Percentiles rank a stretch among this genome's conserved stretches.
Evolutionary conservation across 441 rosid species (phyloP).

Genomic region (Euphorbia corollata): DNA sequence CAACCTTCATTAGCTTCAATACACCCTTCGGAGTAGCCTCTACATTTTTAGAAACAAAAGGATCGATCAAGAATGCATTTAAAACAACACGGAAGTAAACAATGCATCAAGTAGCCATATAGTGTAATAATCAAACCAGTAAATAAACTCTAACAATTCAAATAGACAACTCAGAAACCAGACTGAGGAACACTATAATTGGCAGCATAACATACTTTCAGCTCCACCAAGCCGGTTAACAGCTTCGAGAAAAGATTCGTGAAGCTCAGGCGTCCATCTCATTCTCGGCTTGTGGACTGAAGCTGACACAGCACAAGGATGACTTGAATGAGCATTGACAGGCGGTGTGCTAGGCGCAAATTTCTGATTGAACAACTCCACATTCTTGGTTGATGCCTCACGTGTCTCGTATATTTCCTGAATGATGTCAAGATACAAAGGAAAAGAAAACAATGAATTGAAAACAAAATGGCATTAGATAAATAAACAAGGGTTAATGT

Average conservation of each 20-base stretch:
- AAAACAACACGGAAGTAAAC: no score
- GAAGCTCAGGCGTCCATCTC: constrained; percentile 96
- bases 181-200: constrained; percentile 2
- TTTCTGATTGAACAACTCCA: constrained; percentile 29
- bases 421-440: constrained; percentile 20
- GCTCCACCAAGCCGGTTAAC: constrained; percentile 76
- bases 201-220: constrained; percentile 52
- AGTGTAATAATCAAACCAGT: no score
- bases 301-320: constrained; percentile 36
- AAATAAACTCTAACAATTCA: no score
- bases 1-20: no score
- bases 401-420: constrained; percentile 69
- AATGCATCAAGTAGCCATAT: no score
- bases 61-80: no score
- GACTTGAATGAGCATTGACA: constrained; percentile 37
- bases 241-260: constrained; percentile 62
- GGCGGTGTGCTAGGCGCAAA: constrained; percentile 28
- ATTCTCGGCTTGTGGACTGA: constrained; percentile 64
- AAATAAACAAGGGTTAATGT: no score
- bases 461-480: no score
- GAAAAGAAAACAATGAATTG: constrained; percentile 11
- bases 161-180: no score
- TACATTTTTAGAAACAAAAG: constrained; percentile 27
- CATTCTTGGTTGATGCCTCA: constrained; percentile 30
- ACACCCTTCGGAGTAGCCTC: constrained; percentile 47